Conservation (phyloP, 768 basidiomycete species). For the Strobilomyces echinocephalus region DNA sequence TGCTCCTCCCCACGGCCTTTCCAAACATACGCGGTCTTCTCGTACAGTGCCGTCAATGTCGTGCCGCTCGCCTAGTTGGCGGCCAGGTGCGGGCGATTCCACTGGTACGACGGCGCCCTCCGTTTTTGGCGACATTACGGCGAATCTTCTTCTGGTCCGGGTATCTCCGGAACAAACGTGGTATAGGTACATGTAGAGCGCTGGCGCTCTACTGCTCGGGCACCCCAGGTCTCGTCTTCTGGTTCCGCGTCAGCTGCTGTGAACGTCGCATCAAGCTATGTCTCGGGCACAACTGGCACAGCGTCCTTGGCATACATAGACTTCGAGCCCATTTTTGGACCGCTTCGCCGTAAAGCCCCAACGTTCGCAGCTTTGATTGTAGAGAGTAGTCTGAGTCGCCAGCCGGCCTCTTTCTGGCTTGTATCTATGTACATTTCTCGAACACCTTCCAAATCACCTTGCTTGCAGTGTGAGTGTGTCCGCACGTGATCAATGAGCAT, state of each 20-base stretch:
- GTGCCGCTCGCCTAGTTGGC: conserved; percentile 19
- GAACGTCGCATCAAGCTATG: too few species aligned
- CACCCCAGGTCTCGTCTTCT: background rate
- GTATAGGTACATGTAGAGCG: background rate
- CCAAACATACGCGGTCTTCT: conserved; percentile 24
- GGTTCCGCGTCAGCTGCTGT: background rate
- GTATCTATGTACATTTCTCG: conserved; percentile 18
- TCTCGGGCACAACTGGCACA: background rate
- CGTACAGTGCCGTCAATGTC: conserved; percentile 24
- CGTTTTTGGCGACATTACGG: background rate
- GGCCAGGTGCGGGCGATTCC: background rate
- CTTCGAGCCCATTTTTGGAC: too few species aligned
- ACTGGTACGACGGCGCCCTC: conserved; percentile 1
- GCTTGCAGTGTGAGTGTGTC: background rate
- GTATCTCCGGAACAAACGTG: background rate
- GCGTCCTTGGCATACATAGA: background rate
- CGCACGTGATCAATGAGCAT: conserved; percentile 3
- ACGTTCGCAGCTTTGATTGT: too few species aligned
- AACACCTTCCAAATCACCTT: too few species aligned
- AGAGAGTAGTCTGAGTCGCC: background rate
- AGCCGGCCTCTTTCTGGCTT: conserved; percentile 5
- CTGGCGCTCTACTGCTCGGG: too few species aligned
- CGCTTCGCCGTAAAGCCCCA: too few species aligned
- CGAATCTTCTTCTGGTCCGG: background rate
- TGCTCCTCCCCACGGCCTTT: conserved; percentile 23